These are phyloP conservation scores for Penicillium manginii DNA, from an alignment of 495 filamentous ascomycete genomes.

Conservation along the genomic window DNA sequence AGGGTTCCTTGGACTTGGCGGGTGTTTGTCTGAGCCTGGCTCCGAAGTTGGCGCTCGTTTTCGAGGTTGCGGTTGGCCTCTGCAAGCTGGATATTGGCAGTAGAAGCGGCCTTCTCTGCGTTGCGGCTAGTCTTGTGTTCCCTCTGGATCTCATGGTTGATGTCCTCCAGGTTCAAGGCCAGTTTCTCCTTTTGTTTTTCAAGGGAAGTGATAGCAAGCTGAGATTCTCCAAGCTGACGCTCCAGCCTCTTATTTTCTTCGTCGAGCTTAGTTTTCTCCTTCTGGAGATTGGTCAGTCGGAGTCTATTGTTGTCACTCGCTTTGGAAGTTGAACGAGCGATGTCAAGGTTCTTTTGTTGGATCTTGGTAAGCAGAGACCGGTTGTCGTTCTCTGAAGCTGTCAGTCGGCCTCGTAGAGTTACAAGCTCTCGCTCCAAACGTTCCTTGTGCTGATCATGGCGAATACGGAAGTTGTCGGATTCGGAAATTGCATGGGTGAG, in stretches of 20 bases:
- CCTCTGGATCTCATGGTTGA: conserved; percentile 88
- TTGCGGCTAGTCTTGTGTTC: conserved; percentile 91
- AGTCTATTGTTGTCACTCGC: conserved; percentile 83
- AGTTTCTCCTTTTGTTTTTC: conserved; percentile 98
- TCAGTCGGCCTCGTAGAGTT: conserved; percentile 86
- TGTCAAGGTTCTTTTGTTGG: conserved; percentile 96
- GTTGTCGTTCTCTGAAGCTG: conserved; percentile 96
- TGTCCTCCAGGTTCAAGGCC: conserved; percentile 83
- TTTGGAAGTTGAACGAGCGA: conserved; percentile 84
- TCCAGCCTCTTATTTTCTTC: conserved; percentile 80
- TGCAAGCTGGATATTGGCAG: conserved; percentile 77
- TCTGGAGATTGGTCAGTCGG: conserved; percentile 74
- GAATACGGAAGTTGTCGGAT: conserved; percentile 82
- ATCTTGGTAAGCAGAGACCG: conserved; percentile 93
- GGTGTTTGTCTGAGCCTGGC: conserved; percentile 83
- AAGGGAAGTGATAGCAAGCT: conserved; percentile 79
- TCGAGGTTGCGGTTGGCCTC: conserved; percentile 89
- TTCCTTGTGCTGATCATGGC: conserved; percentile 91
- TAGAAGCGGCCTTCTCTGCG: conserved; percentile 90
- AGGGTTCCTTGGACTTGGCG: conserved; percentile 77
- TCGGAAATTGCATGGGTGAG: conserved; percentile 83
- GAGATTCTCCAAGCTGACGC: conserved; percentile 85
- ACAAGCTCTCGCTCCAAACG: conserved; percentile 90
- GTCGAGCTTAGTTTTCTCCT: conserved; percentile 82
- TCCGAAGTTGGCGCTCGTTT: conserved; percentile 83